phyloP scores from a whole-genome alignment of 2,329 filamentous ascomycete species.

The Neopestalotiopsis sp. region DNA sequence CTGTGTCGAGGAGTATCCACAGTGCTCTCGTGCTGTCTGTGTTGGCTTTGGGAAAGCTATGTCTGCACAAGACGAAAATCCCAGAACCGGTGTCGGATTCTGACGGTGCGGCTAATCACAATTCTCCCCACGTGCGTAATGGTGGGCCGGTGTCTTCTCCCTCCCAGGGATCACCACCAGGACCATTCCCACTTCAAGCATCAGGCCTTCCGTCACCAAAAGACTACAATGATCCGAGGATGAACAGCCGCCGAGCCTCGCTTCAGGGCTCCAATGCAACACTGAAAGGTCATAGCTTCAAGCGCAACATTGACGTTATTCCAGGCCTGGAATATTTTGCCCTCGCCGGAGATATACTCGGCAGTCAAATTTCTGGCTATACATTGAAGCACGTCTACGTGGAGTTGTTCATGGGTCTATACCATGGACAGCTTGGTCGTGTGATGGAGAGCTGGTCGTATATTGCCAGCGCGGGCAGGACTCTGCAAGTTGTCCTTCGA shows the following conservation, averaged over 20 bases:
- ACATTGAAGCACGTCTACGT: slow-evolving; percentile 86
- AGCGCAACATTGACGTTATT: slow-evolving; percentile 80
- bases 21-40: slow-evolving; percentile 85
- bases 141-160: slow-evolving; percentile 56
- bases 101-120: slow-evolving; percentile 38
- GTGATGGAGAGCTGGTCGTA: slow-evolving; percentile 82
- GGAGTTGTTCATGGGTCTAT: slow-evolving; percentile 83
- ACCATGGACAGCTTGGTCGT: slow-evolving; percentile 85
- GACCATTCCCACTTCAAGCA: slow-evolving; percentile 51
- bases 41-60: slow-evolving; percentile 86
- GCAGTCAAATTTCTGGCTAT: slow-evolving; percentile 78
- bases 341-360: slow-evolving; percentile 84
- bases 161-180: slow-evolving; percentile 60
- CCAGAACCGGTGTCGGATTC: slow-evolving; percentile 64
- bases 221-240: slow-evolving; percentile 49
- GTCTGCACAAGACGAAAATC: slow-evolving; percentile 58
- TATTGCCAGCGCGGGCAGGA: slow-evolving; percentile 61
- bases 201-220: slow-evolving; percentile 58
- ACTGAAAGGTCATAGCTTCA: slow-evolving; percentile 35
- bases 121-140: slow-evolving; percentile 52
- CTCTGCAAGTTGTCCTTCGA: slow-evolving; percentile 75
- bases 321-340: slow-evolving; percentile 92
- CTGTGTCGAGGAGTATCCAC: slow-evolving; percentile 68
- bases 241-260: slow-evolving; percentile 57
- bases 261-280: slow-evolving; percentile 46